phyloP scores from a whole-genome alignment of 2,329 filamentous ascomycete species.

The Paecilomyces fulvus region DNA sequence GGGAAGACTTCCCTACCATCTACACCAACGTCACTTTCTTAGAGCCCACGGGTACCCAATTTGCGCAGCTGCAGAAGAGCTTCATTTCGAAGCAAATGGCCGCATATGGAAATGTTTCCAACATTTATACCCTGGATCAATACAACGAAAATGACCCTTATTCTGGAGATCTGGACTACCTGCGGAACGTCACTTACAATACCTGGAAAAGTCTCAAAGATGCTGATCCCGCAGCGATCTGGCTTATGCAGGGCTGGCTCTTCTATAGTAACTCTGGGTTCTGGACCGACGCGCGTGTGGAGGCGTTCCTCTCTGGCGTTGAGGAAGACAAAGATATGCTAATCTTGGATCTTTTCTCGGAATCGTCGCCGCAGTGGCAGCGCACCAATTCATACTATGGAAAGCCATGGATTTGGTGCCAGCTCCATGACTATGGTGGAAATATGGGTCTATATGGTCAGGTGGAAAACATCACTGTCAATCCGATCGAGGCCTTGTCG shows the following conservation, averaged over 20 bases:
- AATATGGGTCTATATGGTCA: conserved; percentile 45
- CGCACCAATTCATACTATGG: conserved; percentile 43
- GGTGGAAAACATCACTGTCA: conserved; percentile 40
- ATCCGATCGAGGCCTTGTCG: conserved; percentile 37
- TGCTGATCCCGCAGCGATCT: conserved; percentile 41
- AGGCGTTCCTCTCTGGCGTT: conserved; percentile 44
- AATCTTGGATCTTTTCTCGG: conserved; percentile 44
- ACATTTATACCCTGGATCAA: conserved; percentile 45
- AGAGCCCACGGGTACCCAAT: conserved; percentile 38
- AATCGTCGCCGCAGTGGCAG: conserved; percentile 44
- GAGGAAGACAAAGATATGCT: conserved; percentile 39
- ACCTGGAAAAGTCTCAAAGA: conserved; percentile 42
- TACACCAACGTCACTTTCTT: conserved; percentile 43
- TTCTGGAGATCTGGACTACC: conserved; percentile 38
- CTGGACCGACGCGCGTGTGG: conserved; percentile 42
- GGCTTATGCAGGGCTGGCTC: conserved; percentile 49
- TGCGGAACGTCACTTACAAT: conserved; percentile 34
- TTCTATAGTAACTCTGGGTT: conserved; percentile 40
- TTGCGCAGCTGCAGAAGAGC: conserved; percentile 35
- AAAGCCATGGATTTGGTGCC: conserved; percentile 48
- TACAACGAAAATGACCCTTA: conserved; percentile 46
- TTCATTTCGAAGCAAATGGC: conserved; percentile 41
- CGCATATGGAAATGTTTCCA: conserved; percentile 41
- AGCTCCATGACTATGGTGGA: conserved; percentile 44
- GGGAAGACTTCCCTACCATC: conserved; percentile 33